phyloP scores from a whole-genome alignment of 345 rosid species.

The Streptanthus diversifolius region DNA sequence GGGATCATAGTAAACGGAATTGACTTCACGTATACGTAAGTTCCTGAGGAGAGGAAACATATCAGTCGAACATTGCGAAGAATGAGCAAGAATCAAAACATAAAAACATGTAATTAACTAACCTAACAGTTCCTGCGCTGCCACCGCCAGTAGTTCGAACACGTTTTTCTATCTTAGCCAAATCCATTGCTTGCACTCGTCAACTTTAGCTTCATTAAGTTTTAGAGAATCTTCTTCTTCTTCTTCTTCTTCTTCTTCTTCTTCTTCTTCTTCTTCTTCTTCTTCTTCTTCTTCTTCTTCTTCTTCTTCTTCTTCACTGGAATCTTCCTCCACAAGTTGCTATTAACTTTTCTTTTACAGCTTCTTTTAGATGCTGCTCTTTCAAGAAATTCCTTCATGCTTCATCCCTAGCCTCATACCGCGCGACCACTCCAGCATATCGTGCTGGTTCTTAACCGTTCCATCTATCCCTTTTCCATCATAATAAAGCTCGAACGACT shows the following conservation, averaged over 20 bases:
- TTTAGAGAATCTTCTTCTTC: slow-evolving; percentile 62
- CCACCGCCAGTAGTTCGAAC: slow-evolving; percentile 94
- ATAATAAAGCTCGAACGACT: slow-evolving; percentile 67
- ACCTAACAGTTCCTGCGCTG: slow-evolving; percentile 77
- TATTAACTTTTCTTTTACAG: slow-evolving; percentile 57
- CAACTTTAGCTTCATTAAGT: slow-evolving; percentile 79
- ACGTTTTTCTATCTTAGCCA: slow-evolving; percentile 91
- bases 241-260: too few relatives aligned
- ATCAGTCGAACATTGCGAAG: not conserved
- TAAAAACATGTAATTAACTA: not conserved
- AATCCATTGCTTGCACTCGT: slow-evolving; percentile 85
- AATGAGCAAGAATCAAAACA: not conserved
- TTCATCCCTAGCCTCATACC: slow-evolving; percentile 69
- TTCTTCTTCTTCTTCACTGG: slow-evolving; percentile 37
- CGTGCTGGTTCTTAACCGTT: slow-evolving; percentile 64
- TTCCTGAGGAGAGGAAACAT: slow-evolving; percentile 39
- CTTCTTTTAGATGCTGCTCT: slow-evolving; percentile 69
- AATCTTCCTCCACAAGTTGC: slow-evolving; percentile 13
- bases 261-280: too few relatives aligned
- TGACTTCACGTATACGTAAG: slow-evolving; percentile 64
- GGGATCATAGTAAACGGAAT: slow-evolving; percentile 66
- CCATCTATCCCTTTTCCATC: slow-evolving; percentile 85
- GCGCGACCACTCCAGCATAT: slow-evolving; percentile 57
- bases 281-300: too few relatives aligned
- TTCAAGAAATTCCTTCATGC: slow-evolving; percentile 61